Evolutionary conservation across 805 yeast species (phyloP), one percentile per base, ranked within the genome.

Genomic region (Candida saitoana): DNA sequence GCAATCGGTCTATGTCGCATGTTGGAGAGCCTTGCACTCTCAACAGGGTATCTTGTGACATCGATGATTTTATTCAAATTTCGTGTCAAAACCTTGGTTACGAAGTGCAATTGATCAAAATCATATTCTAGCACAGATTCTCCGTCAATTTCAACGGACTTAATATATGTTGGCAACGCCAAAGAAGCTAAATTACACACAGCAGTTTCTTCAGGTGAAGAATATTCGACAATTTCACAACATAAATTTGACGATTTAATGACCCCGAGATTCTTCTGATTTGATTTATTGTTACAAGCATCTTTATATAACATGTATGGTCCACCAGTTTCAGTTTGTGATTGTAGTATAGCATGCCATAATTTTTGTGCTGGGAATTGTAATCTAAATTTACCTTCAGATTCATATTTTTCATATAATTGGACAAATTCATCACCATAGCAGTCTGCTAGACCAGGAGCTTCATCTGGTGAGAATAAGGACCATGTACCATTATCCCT

Each of bases 301-400:
- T 91, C 99, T 60, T 91, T 91, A 73, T 87, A 91, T 12, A 91
- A 73, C 83, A 91, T 82, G 71, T 87, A 91, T 18, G 99, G 99
- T 52, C 86, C 87, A 40, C 99, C 98, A 3, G 98, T 90, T 67
- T 91, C 97, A 30, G 93, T 86, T 68, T 91, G 99, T 25, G 96
- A 81, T 59, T 87, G 93, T 42, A 91, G 63, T 42, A 91, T 89
- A 35, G 90, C 82, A 49, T 80, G 76, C 98, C 98, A 91, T 36
- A 91, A 71, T 62, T 85, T 86, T 63, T 89, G 96, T 18, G 99
- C 98, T 54, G 79, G 81, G 44, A 89, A 72, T 16, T 80, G 78
- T 50, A 71, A 73, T 46, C 74, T 71, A 42, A 82, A 87, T 45
- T 78, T 74, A 7, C 82, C 85, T 57, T 83, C 84, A 15, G 57